These are phyloP conservation scores for Plasmodium fragile DNA, from an alignment of 169 alveolate species.

Conservation along the genomic window DNA sequence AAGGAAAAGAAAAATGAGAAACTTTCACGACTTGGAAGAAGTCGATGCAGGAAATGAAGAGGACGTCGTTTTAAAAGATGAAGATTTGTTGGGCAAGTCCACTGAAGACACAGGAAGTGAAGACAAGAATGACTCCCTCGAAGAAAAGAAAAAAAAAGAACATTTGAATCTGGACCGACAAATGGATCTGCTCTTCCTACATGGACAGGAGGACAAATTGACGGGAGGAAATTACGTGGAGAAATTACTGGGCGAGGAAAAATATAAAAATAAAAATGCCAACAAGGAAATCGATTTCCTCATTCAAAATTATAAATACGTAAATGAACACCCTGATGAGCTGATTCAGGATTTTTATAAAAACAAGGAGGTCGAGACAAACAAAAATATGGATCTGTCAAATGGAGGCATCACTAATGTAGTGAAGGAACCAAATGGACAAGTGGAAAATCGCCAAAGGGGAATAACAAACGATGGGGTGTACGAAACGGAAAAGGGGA, in stretches of 20 bases:
- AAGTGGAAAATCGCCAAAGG: neutral
- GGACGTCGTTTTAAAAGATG: conserved; percentile 9
- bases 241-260: conserved; percentile 34
- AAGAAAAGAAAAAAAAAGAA: neutral
- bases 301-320: conserved; percentile 30
- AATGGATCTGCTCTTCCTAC: conserved; percentile 26
- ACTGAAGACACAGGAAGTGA: neutral
- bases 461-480: neutral
- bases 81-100: neutral
- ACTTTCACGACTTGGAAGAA: conserved; percentile 11
- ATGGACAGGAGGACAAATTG: conserved; percentile 28
- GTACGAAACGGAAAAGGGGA: too few species aligned
- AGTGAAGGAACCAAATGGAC: neutral
- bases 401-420: neutral
- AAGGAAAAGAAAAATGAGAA: conserved; percentile 46
- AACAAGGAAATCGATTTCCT: conserved; percentile 53
- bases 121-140: neutral
- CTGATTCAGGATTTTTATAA: conserved; percentile 20
- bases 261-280: conserved; percentile 11
- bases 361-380: neutral
- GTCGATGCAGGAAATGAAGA: conserved; percentile 10
- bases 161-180: conserved; percentile 6
- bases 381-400: neutral
- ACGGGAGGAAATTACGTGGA: conserved; percentile 29
- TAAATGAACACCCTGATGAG: conserved; percentile 27